A percentile compares a stretch with the other conserved stretches of the same genome.
Conservation (phyloP, 129 eudicot species). For the Escallonia herrerae region DNA sequence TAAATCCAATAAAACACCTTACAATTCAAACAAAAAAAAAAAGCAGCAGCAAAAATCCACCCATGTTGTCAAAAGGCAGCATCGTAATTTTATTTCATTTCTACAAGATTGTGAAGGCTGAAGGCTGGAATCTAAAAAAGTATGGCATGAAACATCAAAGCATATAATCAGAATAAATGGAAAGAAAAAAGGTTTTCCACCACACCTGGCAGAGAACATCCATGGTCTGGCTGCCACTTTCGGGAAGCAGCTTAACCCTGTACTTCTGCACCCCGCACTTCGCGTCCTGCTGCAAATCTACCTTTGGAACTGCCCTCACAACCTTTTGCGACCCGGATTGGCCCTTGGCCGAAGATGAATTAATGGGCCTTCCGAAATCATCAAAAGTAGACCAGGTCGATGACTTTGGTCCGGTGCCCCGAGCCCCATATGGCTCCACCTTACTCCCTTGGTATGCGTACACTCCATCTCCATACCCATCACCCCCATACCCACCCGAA, state of each 20-base stretch:
- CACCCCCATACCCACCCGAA: constrained; percentile 27
- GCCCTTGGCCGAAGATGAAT: constrained; percentile 30
- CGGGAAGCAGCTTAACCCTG: constrained; percentile 80
- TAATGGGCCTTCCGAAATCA: constrained; percentile 90
- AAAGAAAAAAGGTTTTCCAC: not conserved
- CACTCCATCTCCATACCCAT: constrained; percentile 59
- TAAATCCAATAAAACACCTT: too few species aligned
- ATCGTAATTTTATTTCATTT: too few species aligned
- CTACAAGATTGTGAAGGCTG: too few species aligned
- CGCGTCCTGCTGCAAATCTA: constrained; percentile 47
- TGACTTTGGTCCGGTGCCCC: constrained; percentile 73
- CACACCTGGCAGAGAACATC: constrained; percentile 95
- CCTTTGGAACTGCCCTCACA: constrained; percentile 88
- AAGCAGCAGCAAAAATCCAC: too few species aligned
- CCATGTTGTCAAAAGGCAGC: too few species aligned
- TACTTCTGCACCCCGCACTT: constrained; percentile 87
- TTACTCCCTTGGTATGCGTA: constrained; percentile 79
- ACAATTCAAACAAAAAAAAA: too few species aligned
- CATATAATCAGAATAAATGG: not conserved
- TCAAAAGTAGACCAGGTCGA: constrained; percentile 73
- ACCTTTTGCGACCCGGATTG: constrained; percentile 39
- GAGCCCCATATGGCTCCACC: constrained; percentile 79
- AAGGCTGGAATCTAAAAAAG: too few species aligned
- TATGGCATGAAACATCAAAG: too few species aligned
- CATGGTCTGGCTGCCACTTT: constrained; percentile 77